Percentiles rank a stretch among this genome's conserved stretches.
phyloP scores from a whole-genome alignment of 2,329 filamentous ascomycete genomes.

The Botrytis deweyae region DNA sequence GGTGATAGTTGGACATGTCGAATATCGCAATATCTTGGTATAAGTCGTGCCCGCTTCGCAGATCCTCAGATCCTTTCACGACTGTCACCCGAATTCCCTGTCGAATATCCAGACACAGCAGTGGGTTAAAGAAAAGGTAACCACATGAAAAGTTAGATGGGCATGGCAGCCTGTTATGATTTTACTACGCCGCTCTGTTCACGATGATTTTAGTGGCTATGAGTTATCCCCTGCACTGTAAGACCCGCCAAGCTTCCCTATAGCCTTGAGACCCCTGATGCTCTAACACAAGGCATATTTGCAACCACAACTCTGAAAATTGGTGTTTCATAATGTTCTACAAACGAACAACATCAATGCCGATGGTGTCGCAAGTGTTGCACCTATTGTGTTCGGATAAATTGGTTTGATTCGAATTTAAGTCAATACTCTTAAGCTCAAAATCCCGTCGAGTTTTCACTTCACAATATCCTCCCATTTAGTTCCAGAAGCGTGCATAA shows the following conservation, averaged over 20 bases:
- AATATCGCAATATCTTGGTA: constrained; percentile 2
- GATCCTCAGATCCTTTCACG: constrained; percentile 16
- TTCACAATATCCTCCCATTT: background rate
- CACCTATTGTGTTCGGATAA: constrained; percentile 1
- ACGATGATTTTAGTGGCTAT: constrained; percentile 18
- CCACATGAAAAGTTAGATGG: constrained; percentile 2
- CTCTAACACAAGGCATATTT: constrained; percentile 13
- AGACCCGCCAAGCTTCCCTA: constrained; percentile 10
- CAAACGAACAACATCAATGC: constrained; percentile 1
- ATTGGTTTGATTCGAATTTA: constrained; percentile 2
- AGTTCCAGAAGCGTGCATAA: background rate
- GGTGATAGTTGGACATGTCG: constrained; percentile 29
- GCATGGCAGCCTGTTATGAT: constrained; percentile 12
- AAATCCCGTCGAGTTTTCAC: background rate
- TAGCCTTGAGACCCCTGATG: constrained; percentile 10
- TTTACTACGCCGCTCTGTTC: constrained; percentile 13
- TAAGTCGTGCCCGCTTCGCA: constrained; percentile 14
- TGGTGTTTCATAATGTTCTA: constrained; percentile 18
- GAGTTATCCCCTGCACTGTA: background rate
- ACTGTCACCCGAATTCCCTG: constrained; percentile 8
- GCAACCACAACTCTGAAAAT: constrained; percentile 9
- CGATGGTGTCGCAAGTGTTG: constrained; percentile 8
- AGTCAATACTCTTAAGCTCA: background rate
- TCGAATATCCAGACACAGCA: constrained; percentile 9
- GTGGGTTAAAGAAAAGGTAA: background rate